Evolutionary conservation across 106 monocot genomes (phyloP), one percentile per base, ranked within the genome.

Genomic region (Posidonia australis): DNA sequence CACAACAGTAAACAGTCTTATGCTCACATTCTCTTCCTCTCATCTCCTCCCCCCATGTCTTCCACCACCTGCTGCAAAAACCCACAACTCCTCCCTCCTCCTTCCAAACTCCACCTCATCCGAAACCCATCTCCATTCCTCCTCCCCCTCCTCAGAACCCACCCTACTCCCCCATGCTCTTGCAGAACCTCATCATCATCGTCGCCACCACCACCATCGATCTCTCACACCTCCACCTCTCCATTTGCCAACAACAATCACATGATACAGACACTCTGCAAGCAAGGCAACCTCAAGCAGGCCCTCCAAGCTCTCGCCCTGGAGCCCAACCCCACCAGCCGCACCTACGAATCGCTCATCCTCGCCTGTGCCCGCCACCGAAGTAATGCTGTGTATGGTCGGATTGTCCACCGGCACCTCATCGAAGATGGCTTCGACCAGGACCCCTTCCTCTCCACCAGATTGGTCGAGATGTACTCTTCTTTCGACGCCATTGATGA

Each of bases 361-460:
- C 78, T 85, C 46, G 78, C 90, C 43, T 81, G 83, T 73, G 47
- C 75, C n/a, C 64, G 62, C 21, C 36, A 7, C 44, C 48, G 25
- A 9, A 69, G 76, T 22, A 42, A 73, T 64, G 55, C 56, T 7
- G 26, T 68, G 13, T 51, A 27, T 14, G 84, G 64, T 5, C 30
- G 71, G 0, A 60, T 44, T 43, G 80, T 91, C 47, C 84, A 81
- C 55, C 74, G 77, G 5, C 63, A 64, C 63, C 67, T 93, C 47
- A 43, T 71, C 10, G 74, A 72, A 1, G 70, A 77, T 23, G 86
- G 79, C 7, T 73, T 81, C 57, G 74, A 77, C 44, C 72, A 69
- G 17, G 86, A 96, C 47, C 78, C 90, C 13, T 96, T 90, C 68
- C 73, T 96, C 22, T 78, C 79, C 47, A 90, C 94, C 52, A 77